Evolutionary conservation across 441 rosid genomes (phyloP).

Genomic region (Adansonia rubrostipa): DNA sequence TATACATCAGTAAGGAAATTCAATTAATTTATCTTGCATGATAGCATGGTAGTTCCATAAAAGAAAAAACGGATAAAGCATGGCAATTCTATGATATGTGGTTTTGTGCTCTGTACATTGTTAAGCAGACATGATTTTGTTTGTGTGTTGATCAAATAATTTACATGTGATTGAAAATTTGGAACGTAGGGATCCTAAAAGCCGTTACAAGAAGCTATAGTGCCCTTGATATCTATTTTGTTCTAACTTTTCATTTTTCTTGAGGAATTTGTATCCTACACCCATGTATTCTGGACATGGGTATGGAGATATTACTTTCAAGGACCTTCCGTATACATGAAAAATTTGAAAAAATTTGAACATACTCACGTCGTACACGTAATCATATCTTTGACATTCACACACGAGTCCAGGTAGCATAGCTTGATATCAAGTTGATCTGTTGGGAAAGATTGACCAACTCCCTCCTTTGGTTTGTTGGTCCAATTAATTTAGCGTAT

Average conservation of each 20-base stretch:
- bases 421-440: too few species aligned
- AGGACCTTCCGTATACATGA: too few species aligned
- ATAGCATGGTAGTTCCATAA: neutral
- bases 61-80: neutral
- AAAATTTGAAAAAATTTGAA: too few species aligned
- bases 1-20: conserved; percentile 70
- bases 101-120: neutral
- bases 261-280: too few species aligned
- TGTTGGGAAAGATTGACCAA: neutral
- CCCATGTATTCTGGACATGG: too few species aligned
- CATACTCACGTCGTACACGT: too few species aligned
- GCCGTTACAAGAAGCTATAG: neutral
- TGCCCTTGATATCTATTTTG: neutral
- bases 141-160: neutral
- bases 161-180: neutral
- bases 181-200: neutral
- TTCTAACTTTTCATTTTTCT: too few species aligned
- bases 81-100: neutral
- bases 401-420: too few species aligned
- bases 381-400: too few species aligned
- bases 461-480: neutral
- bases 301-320: too few species aligned
- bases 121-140: neutral
- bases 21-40: neutral
- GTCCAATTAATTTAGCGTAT: neutral